phyloP scores from a whole-genome alignment of 441 rosid species.

The Aleurites moluccanus region DNA sequence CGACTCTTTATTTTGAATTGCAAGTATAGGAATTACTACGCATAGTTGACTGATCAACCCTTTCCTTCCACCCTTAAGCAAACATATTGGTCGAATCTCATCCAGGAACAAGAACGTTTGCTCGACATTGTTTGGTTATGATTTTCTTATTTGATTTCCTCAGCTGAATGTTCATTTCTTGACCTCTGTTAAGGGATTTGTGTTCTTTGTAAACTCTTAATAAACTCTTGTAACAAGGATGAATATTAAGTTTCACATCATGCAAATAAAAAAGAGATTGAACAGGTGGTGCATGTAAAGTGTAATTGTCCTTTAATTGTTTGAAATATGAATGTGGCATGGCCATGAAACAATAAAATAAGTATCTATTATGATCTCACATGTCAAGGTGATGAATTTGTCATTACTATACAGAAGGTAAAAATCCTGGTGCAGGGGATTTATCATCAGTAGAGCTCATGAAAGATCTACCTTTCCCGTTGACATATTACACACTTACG shows the following conservation, averaged over 20 bases:
- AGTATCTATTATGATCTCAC: neutral
- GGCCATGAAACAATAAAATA: neutral
- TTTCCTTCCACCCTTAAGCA: neutral
- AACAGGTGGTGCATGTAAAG: neutral
- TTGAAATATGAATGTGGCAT: constrained; percentile 14
- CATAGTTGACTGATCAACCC: neutral
- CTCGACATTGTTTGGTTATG: neutral
- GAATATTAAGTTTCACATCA: neutral
- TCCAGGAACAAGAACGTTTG: neutral
- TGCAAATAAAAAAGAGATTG: neutral
- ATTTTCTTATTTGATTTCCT: neutral
- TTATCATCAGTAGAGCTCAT: constrained; percentile 37
- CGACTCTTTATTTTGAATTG: neutral
- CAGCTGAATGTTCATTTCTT: neutral
- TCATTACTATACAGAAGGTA: constrained; percentile 36
- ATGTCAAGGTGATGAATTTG: constrained; percentile 13
- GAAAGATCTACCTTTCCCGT: constrained; percentile 76
- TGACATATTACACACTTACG: constrained; percentile 71
- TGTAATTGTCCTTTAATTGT: constrained; percentile 6
- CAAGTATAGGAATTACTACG: neutral
- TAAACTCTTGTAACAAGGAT: neutral
- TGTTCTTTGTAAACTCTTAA: neutral
- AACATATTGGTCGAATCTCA: neutral
- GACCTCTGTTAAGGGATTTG: neutral
- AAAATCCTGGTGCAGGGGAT: constrained; percentile 27